Evolutionary conservation across 345 rosid species (phyloP).

Genomic region (Camelina sativa): DNA sequence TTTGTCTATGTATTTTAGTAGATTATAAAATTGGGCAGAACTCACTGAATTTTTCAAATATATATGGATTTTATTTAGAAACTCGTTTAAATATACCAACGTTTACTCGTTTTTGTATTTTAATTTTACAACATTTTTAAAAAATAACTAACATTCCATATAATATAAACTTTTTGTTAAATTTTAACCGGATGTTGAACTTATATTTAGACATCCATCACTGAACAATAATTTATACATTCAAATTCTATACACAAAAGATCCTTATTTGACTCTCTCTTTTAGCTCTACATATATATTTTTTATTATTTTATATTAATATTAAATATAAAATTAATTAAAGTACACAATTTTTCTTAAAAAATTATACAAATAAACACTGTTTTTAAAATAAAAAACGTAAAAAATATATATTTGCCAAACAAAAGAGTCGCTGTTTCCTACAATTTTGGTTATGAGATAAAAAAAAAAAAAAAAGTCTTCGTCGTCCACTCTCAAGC

Average conservation of each 20-base stretch:
- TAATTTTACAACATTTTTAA: background rate
- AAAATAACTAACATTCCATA: too few species aligned
- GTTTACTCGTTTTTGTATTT: background rate
- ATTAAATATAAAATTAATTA: background rate
- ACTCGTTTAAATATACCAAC: background rate
- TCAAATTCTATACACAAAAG: background rate
- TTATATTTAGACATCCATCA: background rate
- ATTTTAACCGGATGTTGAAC: background rate
- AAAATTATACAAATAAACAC: background rate
- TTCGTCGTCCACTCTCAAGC: constrained; percentile 42
- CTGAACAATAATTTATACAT: background rate
- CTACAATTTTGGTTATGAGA: constrained; percentile 3
- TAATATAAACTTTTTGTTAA: too few species aligned
- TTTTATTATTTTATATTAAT: too few species aligned
- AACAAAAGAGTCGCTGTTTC: constrained; percentile 31
- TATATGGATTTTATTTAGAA: background rate
- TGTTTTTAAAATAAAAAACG: background rate
- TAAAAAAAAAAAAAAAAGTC: constrained; percentile 29
- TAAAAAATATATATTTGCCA: constrained; percentile 9
- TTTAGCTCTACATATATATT: too few species aligned
- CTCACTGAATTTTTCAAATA: too few species aligned
- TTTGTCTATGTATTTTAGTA: background rate
- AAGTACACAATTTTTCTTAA: background rate
- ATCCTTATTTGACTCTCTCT: background rate
- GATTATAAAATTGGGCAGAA: background rate